Evolutionary conservation across 306 rosid genomes (phyloP).

Genomic region (Quercus mongolica): DNA sequence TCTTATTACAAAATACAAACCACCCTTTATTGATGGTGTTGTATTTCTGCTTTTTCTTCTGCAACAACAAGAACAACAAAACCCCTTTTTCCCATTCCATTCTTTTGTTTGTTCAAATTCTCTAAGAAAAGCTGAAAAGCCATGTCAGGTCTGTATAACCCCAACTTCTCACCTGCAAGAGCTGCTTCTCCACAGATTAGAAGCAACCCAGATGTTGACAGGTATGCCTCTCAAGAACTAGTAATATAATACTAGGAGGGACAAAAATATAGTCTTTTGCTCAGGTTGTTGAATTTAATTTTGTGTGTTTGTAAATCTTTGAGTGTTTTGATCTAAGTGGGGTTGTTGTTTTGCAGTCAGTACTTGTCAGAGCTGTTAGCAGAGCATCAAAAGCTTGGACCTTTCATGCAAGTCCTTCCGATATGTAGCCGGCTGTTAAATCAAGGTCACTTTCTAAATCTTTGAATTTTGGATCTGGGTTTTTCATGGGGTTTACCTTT

Average conservation of each 20-base stretch:
- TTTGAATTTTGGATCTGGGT: slow-evolving; percentile 40
- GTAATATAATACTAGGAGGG: neutral
- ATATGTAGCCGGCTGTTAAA: slow-evolving; percentile 83
- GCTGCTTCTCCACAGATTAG: slow-evolving; percentile 98
- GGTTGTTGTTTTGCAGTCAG: slow-evolving; percentile 51
- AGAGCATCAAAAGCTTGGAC: slow-evolving; percentile 93
- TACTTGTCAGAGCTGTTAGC: slow-evolving; percentile 86
- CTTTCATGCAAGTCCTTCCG: slow-evolving; percentile 87
- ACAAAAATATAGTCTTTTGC: slow-evolving; percentile 7
- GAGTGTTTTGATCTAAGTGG: slow-evolving; percentile 37
- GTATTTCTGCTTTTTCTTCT: slow-evolving; percentile 56
- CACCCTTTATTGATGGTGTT: slow-evolving; percentile 51
- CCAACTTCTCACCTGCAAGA: slow-evolving; percentile 95
- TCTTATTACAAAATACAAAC: slow-evolving; percentile 45
- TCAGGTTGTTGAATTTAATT: slow-evolving; percentile 1
- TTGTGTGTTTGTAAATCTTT: slow-evolving; percentile 24
- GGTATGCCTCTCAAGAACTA: slow-evolving; percentile 31
- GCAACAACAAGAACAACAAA: slow-evolving; percentile 55
- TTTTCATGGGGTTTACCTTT: slow-evolving; percentile 2
- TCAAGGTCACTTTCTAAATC: slow-evolving; percentile 58
- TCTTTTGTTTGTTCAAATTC: slow-evolving; percentile 49
- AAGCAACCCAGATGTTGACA: slow-evolving; percentile 74
- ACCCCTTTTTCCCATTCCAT: slow-evolving; percentile 47
- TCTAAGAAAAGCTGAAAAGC: slow-evolving; percentile 32
- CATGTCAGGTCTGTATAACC: slow-evolving; percentile 93